These are phyloP conservation scores for Macrolepiota fuliginosa DNA, from an alignment of 768 basidiomycete genomes.

Conservation along the genomic window DNA sequence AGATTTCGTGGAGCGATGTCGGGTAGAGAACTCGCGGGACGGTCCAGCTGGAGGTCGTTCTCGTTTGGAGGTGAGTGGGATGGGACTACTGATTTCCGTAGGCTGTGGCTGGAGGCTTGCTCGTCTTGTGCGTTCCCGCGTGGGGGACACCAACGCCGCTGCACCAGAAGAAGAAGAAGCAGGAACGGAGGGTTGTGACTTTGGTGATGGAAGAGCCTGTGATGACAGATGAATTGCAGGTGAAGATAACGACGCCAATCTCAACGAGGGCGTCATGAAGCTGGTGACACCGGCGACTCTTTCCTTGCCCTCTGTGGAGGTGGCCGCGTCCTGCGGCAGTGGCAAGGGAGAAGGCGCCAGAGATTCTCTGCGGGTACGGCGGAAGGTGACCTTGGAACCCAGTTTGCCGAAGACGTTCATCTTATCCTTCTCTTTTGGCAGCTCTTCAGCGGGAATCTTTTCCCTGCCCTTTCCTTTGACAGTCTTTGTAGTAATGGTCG, in stretches of 20 bases:
- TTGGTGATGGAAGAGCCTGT: conserved; percentile 52
- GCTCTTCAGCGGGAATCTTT: conserved; percentile 19
- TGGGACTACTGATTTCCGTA: conserved; percentile 14
- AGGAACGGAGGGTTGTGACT: conserved; percentile 44
- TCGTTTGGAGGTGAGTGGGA: conserved; percentile 12
- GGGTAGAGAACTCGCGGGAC: conserved; percentile 14
- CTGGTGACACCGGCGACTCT: conserved; percentile 53
- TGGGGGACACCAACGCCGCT: conserved; percentile 43
- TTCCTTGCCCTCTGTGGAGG: conserved; percentile 36
- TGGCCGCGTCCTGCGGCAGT: conserved; percentile 1
- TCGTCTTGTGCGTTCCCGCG: conserved; percentile 42
- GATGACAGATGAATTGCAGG: conserved; percentile 68
- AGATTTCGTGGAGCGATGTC: conserved; percentile 29
- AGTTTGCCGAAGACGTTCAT: conserved; percentile 20
- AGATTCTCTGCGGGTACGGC: conserved; percentile 16
- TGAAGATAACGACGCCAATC: conserved; percentile 72
- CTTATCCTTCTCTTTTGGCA: conserved; percentile 28
- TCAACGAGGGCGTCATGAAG: conserved; percentile 65
- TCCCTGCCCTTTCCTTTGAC: conserved; percentile 47
- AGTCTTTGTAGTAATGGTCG: conserved; percentile 34
- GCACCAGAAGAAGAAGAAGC: conserved; percentile 46
- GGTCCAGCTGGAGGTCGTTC: conserved; percentile 16
- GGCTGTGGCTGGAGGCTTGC: conserved; percentile 32
- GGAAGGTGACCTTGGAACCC: conserved; percentile 24
- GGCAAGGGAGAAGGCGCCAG: conserved; percentile 7